phyloP scores from a whole-genome alignment of 371 early-diverging fungal species.

The Mucor irregularis region DNA sequence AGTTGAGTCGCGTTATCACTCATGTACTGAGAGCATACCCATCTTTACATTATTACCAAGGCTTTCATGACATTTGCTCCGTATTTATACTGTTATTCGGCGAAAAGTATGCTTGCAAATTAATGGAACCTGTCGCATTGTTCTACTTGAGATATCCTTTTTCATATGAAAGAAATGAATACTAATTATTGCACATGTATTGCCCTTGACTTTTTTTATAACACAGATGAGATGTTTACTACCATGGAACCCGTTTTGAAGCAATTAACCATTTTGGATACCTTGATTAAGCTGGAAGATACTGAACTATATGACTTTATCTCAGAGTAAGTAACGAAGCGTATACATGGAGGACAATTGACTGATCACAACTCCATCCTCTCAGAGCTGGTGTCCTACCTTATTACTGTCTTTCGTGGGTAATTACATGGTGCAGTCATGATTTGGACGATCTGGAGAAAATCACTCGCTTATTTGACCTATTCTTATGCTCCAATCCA shows the following conservation, averaged over 20 bases:
- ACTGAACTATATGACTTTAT: conserved; percentile 51
- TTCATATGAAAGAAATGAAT: too few relatives aligned
- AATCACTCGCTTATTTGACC: conserved; percentile 73
- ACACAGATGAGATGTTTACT: conserved; percentile 65
- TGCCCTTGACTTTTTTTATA: conserved; percentile 14
- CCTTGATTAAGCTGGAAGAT: conserved; percentile 54
- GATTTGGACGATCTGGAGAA: conserved; percentile 59
- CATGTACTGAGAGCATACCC: conserved; percentile 58
- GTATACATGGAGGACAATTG: not conserved
- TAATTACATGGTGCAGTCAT: conserved; percentile 88
- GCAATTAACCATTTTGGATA: conserved; percentile 56
- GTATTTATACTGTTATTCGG: conserved; percentile 61
- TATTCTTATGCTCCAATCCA: conserved; percentile 72
- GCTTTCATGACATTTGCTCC: conserved; percentile 75
- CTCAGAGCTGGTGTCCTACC: conserved; percentile 71
- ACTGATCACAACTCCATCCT: too few relatives aligned
- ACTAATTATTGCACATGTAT: too few relatives aligned
- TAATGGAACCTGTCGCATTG: conserved; percentile 57
- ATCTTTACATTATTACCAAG: conserved; percentile 71
- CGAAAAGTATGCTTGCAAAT: conserved; percentile 44
- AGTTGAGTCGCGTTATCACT: conserved; percentile 49
- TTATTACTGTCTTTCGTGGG: conserved; percentile 81
- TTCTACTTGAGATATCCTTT: conserved; percentile 65
- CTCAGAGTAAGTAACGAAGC: conserved; percentile 31
- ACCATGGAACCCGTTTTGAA: conserved; percentile 59